phyloP scores from a whole-genome alignment of 1,284 basidiomycete species.

The Inonotus obliquus region DNA sequence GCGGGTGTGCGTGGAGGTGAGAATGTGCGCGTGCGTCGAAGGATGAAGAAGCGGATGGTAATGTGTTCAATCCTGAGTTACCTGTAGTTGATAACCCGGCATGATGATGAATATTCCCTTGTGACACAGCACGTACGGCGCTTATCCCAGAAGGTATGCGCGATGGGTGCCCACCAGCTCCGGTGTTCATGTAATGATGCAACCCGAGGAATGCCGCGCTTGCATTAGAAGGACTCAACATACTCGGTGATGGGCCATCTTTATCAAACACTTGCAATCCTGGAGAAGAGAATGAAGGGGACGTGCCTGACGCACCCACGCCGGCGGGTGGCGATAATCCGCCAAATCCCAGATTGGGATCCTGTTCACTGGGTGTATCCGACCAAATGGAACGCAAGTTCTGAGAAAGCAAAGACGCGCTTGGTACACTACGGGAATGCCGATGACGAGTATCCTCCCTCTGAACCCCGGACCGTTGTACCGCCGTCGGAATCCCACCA shows the following conservation, averaged over 20 bases:
- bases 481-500: conserved; percentile 23
- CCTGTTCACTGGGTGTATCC: conserved; percentile 23
- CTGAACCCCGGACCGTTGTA: conserved; percentile 23
- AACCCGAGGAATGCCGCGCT: conserved; percentile 71
- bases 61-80: not conserved
- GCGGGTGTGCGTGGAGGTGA: conserved; percentile 19
- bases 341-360: not conserved
- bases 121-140: conserved; percentile 11
- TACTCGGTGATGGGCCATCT: conserved; percentile 37
- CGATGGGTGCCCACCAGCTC: not conserved
- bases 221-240: conserved; percentile 62
- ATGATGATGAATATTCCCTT: conserved; percentile 12
- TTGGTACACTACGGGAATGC: conserved; percentile 75
- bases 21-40: conserved; percentile 8
- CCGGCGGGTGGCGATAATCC: conserved; percentile 6
- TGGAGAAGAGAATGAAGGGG: conserved; percentile 38
- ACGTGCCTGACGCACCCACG: not conserved
- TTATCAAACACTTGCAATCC: conserved; percentile 36
- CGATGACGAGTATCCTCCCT: conserved; percentile 46
- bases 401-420: conserved; percentile 57
- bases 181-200: conserved; percentile 48
- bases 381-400: conserved; percentile 75
- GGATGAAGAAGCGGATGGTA: conserved; percentile 24
- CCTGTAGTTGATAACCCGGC: not conserved
- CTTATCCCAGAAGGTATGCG: conserved; percentile 1